phyloP scores from a whole-genome alignment of 352 stramenopile genomes.

The Thalassiosira oceanica region DNA sequence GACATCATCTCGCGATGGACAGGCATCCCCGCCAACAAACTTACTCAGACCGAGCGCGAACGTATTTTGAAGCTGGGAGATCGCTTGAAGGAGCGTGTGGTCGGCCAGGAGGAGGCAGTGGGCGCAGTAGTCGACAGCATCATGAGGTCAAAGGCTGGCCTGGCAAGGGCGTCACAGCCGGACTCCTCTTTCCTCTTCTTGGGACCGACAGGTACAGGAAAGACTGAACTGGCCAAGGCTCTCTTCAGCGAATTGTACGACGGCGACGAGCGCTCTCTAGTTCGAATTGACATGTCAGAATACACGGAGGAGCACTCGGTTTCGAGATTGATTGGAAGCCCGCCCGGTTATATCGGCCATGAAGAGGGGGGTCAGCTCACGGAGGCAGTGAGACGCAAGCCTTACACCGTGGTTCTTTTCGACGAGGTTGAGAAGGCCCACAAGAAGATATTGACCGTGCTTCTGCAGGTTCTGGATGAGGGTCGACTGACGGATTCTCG shows the following conservation, averaged over 20 bases:
- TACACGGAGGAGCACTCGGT: constrained; percentile 97
- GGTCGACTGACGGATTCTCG: constrained; percentile 95
- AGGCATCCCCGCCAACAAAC: constrained; percentile 65
- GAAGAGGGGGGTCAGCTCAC: constrained; percentile 94
- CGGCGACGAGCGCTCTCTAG: constrained; percentile 89
- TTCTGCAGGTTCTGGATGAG: constrained; percentile 97
- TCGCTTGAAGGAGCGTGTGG: constrained; percentile 87
- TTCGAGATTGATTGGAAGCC: constrained; percentile 89
- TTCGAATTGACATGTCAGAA: constrained; percentile 96
- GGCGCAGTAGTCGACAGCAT: constrained; percentile 90
- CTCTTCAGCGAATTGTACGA: constrained; percentile 94
- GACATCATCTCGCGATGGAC: constrained; percentile 73
- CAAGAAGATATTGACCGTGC: constrained; percentile 91
- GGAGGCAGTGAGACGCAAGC: constrained; percentile 91
- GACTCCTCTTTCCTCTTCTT: constrained; percentile 95
- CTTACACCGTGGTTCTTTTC: constrained; percentile 95
- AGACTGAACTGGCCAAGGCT: constrained; percentile 88
- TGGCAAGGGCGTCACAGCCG: constrained; percentile 86
- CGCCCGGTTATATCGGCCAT: constrained; percentile 94
- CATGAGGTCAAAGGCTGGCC: constrained; percentile 88
- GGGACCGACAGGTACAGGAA: constrained; percentile 89
- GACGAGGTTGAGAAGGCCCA: constrained; percentile 99
- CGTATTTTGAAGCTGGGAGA: constrained; percentile 91
- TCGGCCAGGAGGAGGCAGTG: constrained; percentile 92
- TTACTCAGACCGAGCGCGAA: constrained; percentile 86